Conservation (phyloP, 495 filamentous ascomycete genomes). For the Podospora didyma region DNA sequence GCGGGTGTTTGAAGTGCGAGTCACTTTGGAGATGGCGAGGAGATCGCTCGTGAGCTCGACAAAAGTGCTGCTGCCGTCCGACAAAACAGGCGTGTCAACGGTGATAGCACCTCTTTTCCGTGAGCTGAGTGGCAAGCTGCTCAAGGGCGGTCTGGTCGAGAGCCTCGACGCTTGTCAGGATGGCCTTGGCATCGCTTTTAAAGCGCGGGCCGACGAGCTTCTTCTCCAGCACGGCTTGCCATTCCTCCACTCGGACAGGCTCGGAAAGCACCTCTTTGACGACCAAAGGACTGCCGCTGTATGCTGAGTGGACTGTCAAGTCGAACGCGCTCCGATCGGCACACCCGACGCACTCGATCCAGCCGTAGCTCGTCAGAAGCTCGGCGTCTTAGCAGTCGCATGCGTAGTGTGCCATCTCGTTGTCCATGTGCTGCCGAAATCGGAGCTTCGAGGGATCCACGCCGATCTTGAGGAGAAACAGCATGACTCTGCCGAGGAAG, state of each 20-base stretch:
- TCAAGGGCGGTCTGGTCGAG: constrained; percentile 48
- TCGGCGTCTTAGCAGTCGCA: constrained; percentile 70
- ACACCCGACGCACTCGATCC: constrained; percentile 47
- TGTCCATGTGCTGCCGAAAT: constrained; percentile 68
- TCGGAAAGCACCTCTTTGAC: constrained; percentile 58
- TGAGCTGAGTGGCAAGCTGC: constrained; percentile 45
- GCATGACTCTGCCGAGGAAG: constrained; percentile 59
- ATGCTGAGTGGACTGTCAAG: constrained; percentile 59
- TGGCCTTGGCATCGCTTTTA: constrained; percentile 53
- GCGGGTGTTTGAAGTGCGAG: constrained; percentile 45
- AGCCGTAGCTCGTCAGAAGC: constrained; percentile 60
- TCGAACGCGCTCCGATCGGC: constrained; percentile 68
- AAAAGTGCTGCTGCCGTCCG: constrained; percentile 54
- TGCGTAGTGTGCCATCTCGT: constrained; percentile 73
- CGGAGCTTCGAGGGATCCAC: constrained; percentile 58
- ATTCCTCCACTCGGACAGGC: constrained; percentile 57
- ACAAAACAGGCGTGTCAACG: constrained; percentile 51
- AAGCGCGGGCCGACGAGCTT: constrained; percentile 64
- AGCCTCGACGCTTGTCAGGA: constrained; percentile 54
- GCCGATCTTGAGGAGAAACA: constrained; percentile 60
- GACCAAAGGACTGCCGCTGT: constrained; percentile 54
- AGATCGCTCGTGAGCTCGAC: constrained; percentile 56
- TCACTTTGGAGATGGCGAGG: constrained; percentile 53
- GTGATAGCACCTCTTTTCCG: constrained; percentile 50
- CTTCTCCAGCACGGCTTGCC: constrained; percentile 57